These are phyloP conservation scores for Pistacia vera DNA, from an alignment of 345 rosid genomes.

Conservation along the genomic window DNA sequence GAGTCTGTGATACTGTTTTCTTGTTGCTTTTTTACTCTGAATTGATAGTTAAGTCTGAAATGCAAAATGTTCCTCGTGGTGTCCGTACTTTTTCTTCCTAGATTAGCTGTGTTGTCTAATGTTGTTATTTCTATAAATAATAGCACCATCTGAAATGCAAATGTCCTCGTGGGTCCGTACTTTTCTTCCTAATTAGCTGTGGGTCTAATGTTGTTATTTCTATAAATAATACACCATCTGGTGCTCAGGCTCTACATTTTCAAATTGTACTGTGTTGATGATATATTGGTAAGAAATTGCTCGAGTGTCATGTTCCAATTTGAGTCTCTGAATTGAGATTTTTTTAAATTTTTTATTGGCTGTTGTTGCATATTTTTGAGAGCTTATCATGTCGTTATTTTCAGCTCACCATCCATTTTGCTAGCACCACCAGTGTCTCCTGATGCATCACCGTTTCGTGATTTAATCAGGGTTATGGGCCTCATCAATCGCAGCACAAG, in stretches of 20 bases:
- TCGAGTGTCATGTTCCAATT: neutral
- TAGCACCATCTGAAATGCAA: neutral
- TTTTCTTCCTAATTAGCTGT: neutral
- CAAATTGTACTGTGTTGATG: neutral
- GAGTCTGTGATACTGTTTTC: neutral
- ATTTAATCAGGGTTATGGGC: conserved; percentile 38
- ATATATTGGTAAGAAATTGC: neutral
- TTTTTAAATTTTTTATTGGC: neutral
- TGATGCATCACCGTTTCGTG: conserved; percentile 44
- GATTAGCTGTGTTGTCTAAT: neutral
- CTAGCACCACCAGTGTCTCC: conserved; percentile 36
- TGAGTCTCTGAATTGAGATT: neutral
- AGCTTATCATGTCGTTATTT: conserved; percentile 24
- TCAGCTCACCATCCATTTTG: conserved; percentile 37
- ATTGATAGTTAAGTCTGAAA: neutral
- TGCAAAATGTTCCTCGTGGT: neutral
- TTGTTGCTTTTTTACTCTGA: too few relatives aligned
- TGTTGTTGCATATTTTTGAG: conserved; percentile 15
- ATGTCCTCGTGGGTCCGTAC: neutral
- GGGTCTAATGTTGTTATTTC: neutral
- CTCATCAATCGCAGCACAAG: conserved; percentile 40
- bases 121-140: neutral
- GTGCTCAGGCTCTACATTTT: neutral
- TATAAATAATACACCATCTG: neutral
- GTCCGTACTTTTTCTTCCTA: neutral